Evolutionary conservation across 306 rosid species (phyloP).

Genomic region (Alnus rubra): DNA sequence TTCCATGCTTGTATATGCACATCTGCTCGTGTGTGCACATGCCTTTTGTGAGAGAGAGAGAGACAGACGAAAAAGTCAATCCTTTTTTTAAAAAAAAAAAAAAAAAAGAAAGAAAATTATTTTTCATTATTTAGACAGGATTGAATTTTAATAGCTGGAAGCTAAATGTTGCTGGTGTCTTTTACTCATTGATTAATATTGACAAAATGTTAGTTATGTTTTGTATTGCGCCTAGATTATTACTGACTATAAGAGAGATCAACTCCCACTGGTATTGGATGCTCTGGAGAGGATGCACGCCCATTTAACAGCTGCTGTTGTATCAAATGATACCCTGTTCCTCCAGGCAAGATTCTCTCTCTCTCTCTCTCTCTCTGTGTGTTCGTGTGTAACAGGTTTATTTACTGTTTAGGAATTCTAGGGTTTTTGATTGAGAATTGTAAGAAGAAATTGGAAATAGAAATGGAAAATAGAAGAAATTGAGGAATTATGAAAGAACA

Average conservation of each 20-base stretch:
- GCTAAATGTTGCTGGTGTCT: slow-evolving; percentile 9
- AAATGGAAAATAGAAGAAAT: too few species aligned
- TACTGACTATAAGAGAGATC: slow-evolving; percentile 66
- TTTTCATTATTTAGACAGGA: not conserved
- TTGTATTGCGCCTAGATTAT: slow-evolving; percentile 48
- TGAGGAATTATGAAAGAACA: too few species aligned
- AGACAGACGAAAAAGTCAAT: not conserved
- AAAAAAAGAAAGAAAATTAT: too few species aligned
- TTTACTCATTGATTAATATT: slow-evolving; percentile 29
- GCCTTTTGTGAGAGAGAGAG: not conserved
- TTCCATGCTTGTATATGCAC: not conserved
- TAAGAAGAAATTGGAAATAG: too few species aligned
- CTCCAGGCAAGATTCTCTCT: slow-evolving; percentile 63
- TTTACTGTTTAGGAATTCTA: too few species aligned
- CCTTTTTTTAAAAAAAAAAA: not conserved
- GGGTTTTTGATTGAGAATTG: too few species aligned
- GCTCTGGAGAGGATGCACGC: slow-evolving; percentile 88
- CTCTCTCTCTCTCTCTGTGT: not conserved
- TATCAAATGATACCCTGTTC: slow-evolving; percentile 81
- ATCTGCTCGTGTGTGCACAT: not conserved
- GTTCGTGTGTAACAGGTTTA: too few species aligned
- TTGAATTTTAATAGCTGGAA: not conserved
- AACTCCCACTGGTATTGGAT: slow-evolving; percentile 78
- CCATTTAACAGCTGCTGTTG: slow-evolving; percentile 90
- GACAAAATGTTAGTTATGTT: slow-evolving; percentile 3